Evolutionary conservation across 805 yeast species (phyloP), one percentile per base, ranked within the genome.

Genomic region (Candida palmyrensis): DNA sequence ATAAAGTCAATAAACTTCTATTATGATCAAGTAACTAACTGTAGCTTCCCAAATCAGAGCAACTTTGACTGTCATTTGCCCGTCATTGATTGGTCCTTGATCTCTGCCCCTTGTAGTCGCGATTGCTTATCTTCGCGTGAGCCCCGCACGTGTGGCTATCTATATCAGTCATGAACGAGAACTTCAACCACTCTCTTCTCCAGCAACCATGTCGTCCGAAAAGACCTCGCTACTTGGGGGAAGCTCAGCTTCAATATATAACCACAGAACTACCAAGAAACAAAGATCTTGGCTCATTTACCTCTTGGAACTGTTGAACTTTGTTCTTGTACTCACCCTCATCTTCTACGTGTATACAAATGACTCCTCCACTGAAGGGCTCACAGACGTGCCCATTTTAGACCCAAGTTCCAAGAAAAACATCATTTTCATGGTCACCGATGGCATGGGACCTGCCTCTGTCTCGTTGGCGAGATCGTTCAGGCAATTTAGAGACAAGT

Each of bases 391-490:
- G 8, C n/a, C 21, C 6, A 16, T 21, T 10, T 11, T 44, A 17
- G 54, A 49, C 42, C 21, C 46, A 4, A 9, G 11, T n/a, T 24
- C 33, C 38, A 84, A 83, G 66, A 79, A 76, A 49, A 87, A 87
- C 48, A 72, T 88, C 36, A 82, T 87, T 33, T 85, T 87, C 65
- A 78, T 87, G 75, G 95, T 87, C 20, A 80, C 94, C 3, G 96
- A 87, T 56, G 96, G 96, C n/a, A 86, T 87, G 82, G 96, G 96
- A 0, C 96, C 96, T 3, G 82, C 95, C 0, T 81, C 94, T 2
- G 59, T 87, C 37, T 80, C 92, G 2, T 59, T 87, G 53, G 79
- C 96, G 1, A 71, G 96, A 40, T 75, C 83, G 15, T 88, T 75
- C 62, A 71, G 71, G 38, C 95, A 87, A 52, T 63, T 57, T 48